Conservation (phyloP, 805 yeast genomes). For the Starmerella kuoi region DNA sequence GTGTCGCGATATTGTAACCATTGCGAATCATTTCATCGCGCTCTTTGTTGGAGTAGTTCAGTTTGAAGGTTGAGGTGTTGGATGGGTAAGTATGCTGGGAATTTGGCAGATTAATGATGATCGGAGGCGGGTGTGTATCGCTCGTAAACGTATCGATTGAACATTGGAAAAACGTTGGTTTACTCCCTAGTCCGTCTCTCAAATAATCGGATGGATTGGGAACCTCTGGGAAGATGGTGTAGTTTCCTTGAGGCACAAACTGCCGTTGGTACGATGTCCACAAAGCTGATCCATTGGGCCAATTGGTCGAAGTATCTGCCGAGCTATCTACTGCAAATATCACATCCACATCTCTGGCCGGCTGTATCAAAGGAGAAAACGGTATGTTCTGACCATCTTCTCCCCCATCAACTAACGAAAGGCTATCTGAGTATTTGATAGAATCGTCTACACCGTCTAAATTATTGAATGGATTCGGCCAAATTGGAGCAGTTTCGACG, state of each 20-base stretch:
- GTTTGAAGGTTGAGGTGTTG: conserved; percentile 54
- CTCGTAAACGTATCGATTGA: conserved; percentile 32
- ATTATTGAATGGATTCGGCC: conserved; percentile 56
- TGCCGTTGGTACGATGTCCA: conserved; percentile 21
- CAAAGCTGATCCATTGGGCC: conserved; percentile 31
- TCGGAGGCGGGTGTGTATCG: conserved; percentile 40
- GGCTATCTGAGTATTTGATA: conserved; percentile 28
- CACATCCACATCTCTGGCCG: conserved; percentile 47
- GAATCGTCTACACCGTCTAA: conserved; percentile 1
- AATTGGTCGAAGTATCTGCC: conserved; percentile 26
- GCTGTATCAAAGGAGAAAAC: conserved; percentile 47
- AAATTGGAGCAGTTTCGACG: conserved; percentile 49
- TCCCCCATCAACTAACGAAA: conserved; percentile 63
- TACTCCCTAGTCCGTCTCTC: conserved; percentile 31
- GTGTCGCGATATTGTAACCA: conserved; percentile 56
- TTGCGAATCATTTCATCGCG: conserved; percentile 47
- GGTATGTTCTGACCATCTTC: conserved; percentile 68
- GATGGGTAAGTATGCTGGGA: conserved; percentile 46
- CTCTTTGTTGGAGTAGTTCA: conserved; percentile 45
- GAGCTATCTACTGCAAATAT: conserved; percentile 39
- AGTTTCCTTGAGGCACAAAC: conserved; percentile 16
- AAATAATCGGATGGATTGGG: conserved; percentile 34
- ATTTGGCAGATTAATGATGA: conserved; percentile 59
- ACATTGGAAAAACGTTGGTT: conserved; percentile 77
- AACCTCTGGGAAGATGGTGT: conserved; percentile 17